phyloP scores from a whole-genome alignment of 1,284 basidiomycete genomes.

The Leccinum pallidistipes region DNA sequence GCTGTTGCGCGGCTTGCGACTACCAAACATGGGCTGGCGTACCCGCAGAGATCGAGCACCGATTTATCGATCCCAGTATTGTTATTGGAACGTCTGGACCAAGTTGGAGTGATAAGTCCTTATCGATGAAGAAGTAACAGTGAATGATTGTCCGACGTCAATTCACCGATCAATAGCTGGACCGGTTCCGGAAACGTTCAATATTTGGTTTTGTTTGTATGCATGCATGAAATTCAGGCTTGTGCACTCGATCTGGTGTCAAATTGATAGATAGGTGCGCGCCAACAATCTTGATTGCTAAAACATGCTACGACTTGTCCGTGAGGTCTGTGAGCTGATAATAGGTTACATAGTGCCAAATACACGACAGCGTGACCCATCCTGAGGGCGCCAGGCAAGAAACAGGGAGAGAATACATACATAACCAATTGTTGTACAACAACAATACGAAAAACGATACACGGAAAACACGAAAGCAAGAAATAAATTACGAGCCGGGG shows the following conservation, averaged over 20 bases:
- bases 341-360: conserved; percentile 30
- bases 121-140: not conserved
- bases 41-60: not conserved
- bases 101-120: not conserved
- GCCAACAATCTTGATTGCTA: not conserved
- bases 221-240: not conserved
- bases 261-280: not conserved
- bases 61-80: not conserved
- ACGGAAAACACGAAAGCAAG: conserved; percentile 29
- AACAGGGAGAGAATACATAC: conserved; percentile 25
- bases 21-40: not conserved
- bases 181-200: not conserved
- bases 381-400: conserved; percentile 22
- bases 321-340: conserved; percentile 6
- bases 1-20: not conserved
- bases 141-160: not conserved
- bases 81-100: not conserved
- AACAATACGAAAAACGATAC: conserved; percentile 20
- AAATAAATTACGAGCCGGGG: conserved; percentile 28
- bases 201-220: not conserved
- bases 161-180: not conserved
- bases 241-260: not conserved
- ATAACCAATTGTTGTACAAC: conserved; percentile 24
- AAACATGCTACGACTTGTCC: conserved; percentile 12
- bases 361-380: conserved; percentile 20